Conservation (phyloP, 805 yeast species). For the Tetrapisispora arboricola region DNA sequence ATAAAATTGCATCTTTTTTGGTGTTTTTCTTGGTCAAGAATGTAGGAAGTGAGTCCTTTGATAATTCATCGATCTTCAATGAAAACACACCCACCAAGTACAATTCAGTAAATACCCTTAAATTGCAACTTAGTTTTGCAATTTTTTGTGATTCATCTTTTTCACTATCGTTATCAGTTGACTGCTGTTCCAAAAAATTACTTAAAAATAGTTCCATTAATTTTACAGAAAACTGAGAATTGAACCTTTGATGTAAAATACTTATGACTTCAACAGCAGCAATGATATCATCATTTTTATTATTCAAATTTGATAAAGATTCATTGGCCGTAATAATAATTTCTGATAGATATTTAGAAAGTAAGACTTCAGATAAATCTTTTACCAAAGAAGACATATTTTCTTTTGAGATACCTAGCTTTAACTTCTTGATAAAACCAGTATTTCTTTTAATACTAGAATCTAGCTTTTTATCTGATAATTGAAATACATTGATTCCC, state of each 20-base stretch:
- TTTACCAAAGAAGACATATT: conserved; percentile 38
- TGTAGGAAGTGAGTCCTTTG: conserved; percentile 33
- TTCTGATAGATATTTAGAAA: conserved; percentile 70
- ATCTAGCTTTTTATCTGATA: conserved; percentile 38
- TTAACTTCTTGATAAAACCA: conserved; percentile 63
- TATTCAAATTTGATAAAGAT: conserved; percentile 40
- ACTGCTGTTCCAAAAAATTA: conserved; percentile 30
- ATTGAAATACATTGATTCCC: conserved; percentile 33
- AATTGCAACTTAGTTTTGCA: conserved; percentile 35
- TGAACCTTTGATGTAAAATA: conserved; percentile 69
- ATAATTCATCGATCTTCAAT: conserved; percentile 33
- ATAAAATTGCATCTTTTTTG: conserved; percentile 32
- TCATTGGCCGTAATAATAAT: conserved; percentile 53
- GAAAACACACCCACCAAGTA: conserved; percentile 47
- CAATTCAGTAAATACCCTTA: conserved; percentile 49
- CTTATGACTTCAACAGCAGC: conserved; percentile 61
- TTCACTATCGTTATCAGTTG: conserved; percentile 15
- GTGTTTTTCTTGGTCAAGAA: conserved; percentile 31
- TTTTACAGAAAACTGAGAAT: conserved; percentile 39
- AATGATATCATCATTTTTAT: conserved; percentile 44
- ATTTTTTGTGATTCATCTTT: conserved; percentile 38
- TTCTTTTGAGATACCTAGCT: conserved; percentile 46
- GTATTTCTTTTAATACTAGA: conserved; percentile 75
- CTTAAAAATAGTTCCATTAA: conserved; percentile 35
- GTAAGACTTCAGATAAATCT: conserved; percentile 51